Percentiles rank a stretch among this genome's conserved stretches.
Evolutionary conservation across 345 rosid genomes (phyloP).

Genomic region (Dipteronia dyeriana): DNA sequence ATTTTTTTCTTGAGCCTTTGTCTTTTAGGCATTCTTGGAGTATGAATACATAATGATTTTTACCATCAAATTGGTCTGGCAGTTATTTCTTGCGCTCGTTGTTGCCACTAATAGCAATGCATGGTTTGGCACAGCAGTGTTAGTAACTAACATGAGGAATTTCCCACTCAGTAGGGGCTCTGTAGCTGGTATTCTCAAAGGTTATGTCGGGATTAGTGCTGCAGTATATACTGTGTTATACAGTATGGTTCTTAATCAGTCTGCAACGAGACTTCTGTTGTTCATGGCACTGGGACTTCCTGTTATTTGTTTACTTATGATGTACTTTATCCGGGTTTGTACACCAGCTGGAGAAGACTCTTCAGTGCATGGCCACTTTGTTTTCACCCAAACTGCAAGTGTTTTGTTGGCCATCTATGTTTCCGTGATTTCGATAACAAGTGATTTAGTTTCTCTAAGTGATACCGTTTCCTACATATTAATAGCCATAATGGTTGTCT

Average conservation of each 20-base stretch:
- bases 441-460: conserved; percentile 44
- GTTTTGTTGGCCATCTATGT: conserved; percentile 72
- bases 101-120: conserved; percentile 79
- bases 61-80: conserved; percentile 28
- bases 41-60: background rate
- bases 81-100: conserved; percentile 79
- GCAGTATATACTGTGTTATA: conserved; percentile 77
- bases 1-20: background rate
- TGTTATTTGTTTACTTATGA: conserved; percentile 56
- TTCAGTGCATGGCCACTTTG: conserved; percentile 71
- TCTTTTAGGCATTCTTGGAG: background rate
- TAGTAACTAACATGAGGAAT: conserved; percentile 94
- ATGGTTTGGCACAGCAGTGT: conserved; percentile 86
- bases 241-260: conserved; percentile 53
- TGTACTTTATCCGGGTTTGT: conserved; percentile 81
- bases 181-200: conserved; percentile 84
- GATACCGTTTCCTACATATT: conserved; percentile 45
- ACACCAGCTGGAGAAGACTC: conserved; percentile 88
- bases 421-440: conserved; percentile 50
- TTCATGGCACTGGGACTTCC: conserved; percentile 82
- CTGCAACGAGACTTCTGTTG: conserved; percentile 63
- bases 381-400: conserved; percentile 66
- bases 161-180: conserved; percentile 83
- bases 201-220: conserved; percentile 80
- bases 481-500: conserved; percentile 57